These are phyloP conservation scores for Cajanus cajan DNA, from an alignment of 306 rosid species.

Conservation along the genomic window DNA sequence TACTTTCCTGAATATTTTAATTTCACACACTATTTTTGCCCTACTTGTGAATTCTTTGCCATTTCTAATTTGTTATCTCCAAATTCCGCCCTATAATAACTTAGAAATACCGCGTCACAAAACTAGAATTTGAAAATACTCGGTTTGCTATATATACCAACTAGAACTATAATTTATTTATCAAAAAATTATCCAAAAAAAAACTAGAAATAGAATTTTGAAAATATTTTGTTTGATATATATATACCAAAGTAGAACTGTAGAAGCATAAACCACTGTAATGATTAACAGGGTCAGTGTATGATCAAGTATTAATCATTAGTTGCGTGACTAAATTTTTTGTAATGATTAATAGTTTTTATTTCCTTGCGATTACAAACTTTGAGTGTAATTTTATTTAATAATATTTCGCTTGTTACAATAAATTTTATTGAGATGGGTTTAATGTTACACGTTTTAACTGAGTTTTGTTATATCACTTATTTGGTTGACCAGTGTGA, in stretches of 20 bases:
- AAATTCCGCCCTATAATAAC: no score
- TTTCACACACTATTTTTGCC: background rate
- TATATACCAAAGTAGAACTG: background rate
- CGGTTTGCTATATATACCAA: background rate
- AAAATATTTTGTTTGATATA: background rate
- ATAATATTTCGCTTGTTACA: background rate
- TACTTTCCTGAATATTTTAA: background rate
- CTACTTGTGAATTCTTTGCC: background rate
- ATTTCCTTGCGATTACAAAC: background rate
- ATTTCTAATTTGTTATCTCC: background rate
- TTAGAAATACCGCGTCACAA: background rate
- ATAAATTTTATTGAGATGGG: background rate
- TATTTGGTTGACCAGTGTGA: background rate
- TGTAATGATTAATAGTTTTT: background rate
- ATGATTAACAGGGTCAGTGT: background rate
- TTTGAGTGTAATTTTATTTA: background rate
- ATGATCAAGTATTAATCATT: conserved; percentile 11
- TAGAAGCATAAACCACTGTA: background rate
- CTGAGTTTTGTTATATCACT: background rate
- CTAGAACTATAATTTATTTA: no score
- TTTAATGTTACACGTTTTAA: background rate
- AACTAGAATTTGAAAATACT: background rate
- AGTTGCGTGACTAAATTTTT: background rate
- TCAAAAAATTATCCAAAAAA: no score
- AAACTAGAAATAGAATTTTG: background rate